Evolutionary conservation across 202 grass and related monocot genomes (phyloP), one percentile per base, ranked within the genome.

Genomic region (Eragrostis tef): DNA sequence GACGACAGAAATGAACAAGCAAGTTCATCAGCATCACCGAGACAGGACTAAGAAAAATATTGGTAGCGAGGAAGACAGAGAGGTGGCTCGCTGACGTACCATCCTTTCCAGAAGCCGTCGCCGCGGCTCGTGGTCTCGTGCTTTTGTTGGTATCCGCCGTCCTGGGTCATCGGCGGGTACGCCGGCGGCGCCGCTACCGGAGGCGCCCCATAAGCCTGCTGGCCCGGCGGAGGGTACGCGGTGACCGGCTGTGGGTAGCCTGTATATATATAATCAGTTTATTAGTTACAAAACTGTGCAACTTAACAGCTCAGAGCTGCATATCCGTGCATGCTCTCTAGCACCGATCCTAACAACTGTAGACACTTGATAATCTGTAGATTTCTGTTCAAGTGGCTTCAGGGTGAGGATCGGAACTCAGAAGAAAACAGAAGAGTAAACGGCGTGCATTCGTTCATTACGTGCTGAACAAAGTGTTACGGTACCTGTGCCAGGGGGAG

Each of bases 81-180:
- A 53, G 51, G n/a, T 5, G 7, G 3, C 3, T 15, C 48, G 52
- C 0, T n/a, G 22, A 9, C 58, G 10, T 12, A 83, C 81, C 81
- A 83, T 83, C 81, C 81, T 83, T 83, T 83, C 81, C 34, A 83
- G 81, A 83, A 83, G 0, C 71, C 71, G 49, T 83, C 81, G 39
- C 63, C 81, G 31, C 71, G 81, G 49, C 24, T 83, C 34, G 36
- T 83, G 47, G 70, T 75, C 34, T 61, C 36, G 4, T 41, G 20
- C 51, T 85, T 39, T 25, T 16, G 56, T 9, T 36, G 19, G 46
- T 78, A 78, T 6, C 15, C 74, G 27, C 12, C 46, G 50, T 59
- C 72, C 49, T 58, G 64, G 16, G 43, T 24, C 31, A 73, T 34
- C 41, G 73, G 83, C 11, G 75, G 75, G 46, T 71, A 70, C 7